Base-by-base conservation (phyloP, 768 basidiomycete genomes). In the Mycena maculata region DNA sequence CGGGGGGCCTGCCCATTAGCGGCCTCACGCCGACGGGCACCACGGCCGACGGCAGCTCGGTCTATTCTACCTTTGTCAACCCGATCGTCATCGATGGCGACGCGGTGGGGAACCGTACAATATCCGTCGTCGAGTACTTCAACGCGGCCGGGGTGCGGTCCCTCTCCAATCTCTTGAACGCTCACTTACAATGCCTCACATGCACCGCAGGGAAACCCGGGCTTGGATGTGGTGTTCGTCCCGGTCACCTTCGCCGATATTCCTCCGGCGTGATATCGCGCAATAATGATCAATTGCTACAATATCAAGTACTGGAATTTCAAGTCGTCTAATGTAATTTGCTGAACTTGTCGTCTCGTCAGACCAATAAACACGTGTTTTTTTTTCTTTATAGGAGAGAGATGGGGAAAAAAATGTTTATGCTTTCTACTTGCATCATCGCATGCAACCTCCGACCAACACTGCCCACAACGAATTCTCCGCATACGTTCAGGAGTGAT, bases 71-170 rank as follows among this genome's bases (percentile, higher is more conserved):
- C n/a, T n/a, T n/a, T n/a, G n/a, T n/a, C n/a, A n/a, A n/a, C n/a
- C n/a, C n/a, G n/a, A n/a, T n/a, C n/a, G n/a, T n/a, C n/a, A 44
- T 23, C 28, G 56, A 58, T 44, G 56, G 56, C 42, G 47, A 30
- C 56, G 30, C 42, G 42, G 23, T 58, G 22, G 56, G 56, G 31
- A 33, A 58, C 30, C 56, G 56, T 22, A 6, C 30, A 11, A 30
- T 58, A n/a, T 18, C 56, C 22, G 56, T 58, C 31, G 44, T 58
- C 28, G 56, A 58, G 31, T 58, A 58, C 44, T 58, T 18, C 28
- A 58, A 58, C 44, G 28, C n/a, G 41, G 56, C 56, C 44, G 56
- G 56, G 42, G 56, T 58, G 28, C 56, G 52, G 28, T 36, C 28
- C 42, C 10, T 55, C 15, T 58, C 44, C 30, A 45, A 33, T 33